Evolutionary conservation across 225 moss, liverwort and hornwort genomes (phyloP), one percentile per base, ranked within the genome.

Genomic region (Lunularia cruciata): DNA sequence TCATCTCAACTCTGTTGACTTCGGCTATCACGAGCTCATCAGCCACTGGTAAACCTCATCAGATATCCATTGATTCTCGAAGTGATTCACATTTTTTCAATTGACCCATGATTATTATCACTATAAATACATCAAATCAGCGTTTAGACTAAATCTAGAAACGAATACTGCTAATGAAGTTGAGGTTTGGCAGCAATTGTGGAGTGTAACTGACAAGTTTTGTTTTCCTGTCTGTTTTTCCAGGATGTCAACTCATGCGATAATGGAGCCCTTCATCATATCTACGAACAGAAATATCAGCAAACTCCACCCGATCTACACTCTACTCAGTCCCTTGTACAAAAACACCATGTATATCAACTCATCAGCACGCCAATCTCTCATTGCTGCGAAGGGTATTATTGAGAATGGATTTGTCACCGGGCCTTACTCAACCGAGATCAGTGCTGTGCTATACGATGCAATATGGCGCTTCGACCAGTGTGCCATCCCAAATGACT

Each of bases 41-140:
- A 76, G 64, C 73, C 83, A 83, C 39, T 83, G 72, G 75, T 78
- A 76, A 60, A n/a, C n/a, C n/a, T n/a, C n/a, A n/a, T n/a, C n/a
- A n/a, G n/a, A n/a, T n/a, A n/a, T n/a, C n/a, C 73, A 7, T 55
- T n/a, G 54, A 7, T 55, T 19, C 54, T 9, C 25, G 9, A 7
- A 43, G 43, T 43, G 9, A 7, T 43, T 15, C 9, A 7, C 9
- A 7, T 15, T 15, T 7, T 43, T 7, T 43, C 12, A 7, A 15
- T 43, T 15, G 43, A 7, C 12, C 7, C 12, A 43, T 43, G 7
- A 7, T 43, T 43, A 15, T 7, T n/a, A n/a, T n/a, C n/a, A n/a
- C n/a, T n/a, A n/a, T n/a, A n/a, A n/a, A n/a, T n/a, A n/a, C n/a
- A n/a, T n/a, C n/a, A n/a, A n/a, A n/a, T n/a, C n/a, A n/a, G n/a